These are phyloP conservation scores for Picea engelmannii DNA, from an alignment of 83 land plant species.

Conservation along the genomic window DNA sequence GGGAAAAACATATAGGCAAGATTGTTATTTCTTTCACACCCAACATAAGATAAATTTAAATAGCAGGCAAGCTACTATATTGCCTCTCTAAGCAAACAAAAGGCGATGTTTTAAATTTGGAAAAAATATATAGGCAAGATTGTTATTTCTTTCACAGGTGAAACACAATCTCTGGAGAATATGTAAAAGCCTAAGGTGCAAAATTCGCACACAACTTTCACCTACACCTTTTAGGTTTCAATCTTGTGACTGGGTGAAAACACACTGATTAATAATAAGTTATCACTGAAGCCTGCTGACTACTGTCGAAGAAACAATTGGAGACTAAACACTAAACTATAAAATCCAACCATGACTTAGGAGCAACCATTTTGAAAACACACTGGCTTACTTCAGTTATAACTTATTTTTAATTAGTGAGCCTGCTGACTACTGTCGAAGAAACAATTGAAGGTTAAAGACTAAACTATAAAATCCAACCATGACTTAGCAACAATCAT, in stretches of 20 bases:
- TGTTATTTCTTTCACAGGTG: background rate
- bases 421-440: no score
- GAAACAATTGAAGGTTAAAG: no score
- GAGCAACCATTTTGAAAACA: no score
- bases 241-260: background rate
- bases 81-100: background rate
- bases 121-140: conserved; percentile 36
- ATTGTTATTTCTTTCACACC: background rate
- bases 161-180: background rate
- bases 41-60: background rate
- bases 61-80: background rate
- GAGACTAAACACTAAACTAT: no score
- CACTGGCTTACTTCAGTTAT: no score
- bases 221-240: background rate
- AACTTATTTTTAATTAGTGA: no score
- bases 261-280: no score
- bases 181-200: background rate
- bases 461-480: no score
- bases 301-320: no score
- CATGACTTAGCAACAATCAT: no score
- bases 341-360: no score
- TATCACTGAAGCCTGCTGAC: no score
- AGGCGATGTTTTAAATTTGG: background rate
- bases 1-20: conserved; percentile 36
- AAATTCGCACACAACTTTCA: background rate